phyloP scores from a whole-genome alignment of 108 stramenopile genomes.

The Aureococcus anophagefferens region DNA sequence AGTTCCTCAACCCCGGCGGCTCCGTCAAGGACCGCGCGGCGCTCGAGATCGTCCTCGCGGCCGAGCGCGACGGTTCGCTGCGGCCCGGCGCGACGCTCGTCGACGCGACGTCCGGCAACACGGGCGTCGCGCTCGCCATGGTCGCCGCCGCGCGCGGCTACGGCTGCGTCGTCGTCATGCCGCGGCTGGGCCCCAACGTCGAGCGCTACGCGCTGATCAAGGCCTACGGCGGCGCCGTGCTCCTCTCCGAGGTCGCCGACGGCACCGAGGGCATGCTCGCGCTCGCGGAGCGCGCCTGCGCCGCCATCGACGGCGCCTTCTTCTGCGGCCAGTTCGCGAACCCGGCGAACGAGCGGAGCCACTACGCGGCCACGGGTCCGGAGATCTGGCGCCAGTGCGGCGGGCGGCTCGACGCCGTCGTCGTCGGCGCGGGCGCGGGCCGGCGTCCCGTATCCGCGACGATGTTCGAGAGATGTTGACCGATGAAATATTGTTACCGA shows the following conservation, averaged over 20 bases:
- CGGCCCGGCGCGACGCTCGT: conserved; percentile 29
- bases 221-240: conserved; percentile 33
- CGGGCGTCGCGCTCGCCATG: conserved; percentile 48
- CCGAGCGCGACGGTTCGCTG: conserved; percentile 37
- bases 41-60: conserved; percentile 35
- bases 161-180: conserved; percentile 45
- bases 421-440: conserved; percentile 39
- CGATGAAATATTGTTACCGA: too few relatives aligned
- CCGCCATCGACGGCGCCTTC: conserved; percentile 21
- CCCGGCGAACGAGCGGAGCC: conserved; percentile 44
- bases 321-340: conserved; percentile 53
- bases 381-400: conserved; percentile 34
- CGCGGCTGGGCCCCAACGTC: conserved; percentile 40
- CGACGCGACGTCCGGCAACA: conserved; percentile 52
- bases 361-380: conserved; percentile 25
- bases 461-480: too few relatives aligned
- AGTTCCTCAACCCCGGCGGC: conserved; percentile 48
- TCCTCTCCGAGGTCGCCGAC: conserved; percentile 18
- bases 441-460: too few relatives aligned
- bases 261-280: conserved; percentile 2
- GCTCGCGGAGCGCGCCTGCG: conserved; percentile 27
- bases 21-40: conserved; percentile 45
- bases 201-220: conserved; percentile 41
- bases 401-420: conserved; percentile 39
- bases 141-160: conserved; percentile 45